Percentiles rank a stretch among this genome's conserved stretches.
Conservation (phyloP, 2,329 filamentous ascomycete genomes). For the Hymenoscyphus salicellus region DNA sequence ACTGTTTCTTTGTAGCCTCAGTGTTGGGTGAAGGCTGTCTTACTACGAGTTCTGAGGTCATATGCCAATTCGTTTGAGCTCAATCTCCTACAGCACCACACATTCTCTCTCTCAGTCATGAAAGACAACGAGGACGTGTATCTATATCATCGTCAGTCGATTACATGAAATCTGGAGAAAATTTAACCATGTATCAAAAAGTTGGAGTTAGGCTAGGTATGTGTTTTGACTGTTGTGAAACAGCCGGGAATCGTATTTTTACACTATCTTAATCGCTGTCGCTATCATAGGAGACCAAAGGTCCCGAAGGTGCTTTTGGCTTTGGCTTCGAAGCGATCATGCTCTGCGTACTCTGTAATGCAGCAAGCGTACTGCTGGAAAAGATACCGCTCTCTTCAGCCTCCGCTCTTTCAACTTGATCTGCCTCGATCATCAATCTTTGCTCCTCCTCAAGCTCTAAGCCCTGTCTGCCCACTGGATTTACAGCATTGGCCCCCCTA, state of each 20-base stretch:
- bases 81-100: too few species aligned
- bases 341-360: conserved; percentile 61
- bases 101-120: too few species aligned
- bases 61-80: too few species aligned
- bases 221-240: background rate
- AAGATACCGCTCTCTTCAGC: conserved; percentile 64
- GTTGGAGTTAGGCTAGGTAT: too few species aligned
- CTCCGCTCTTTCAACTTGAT: conserved; percentile 40
- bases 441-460: conserved; percentile 64
- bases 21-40: too few species aligned
- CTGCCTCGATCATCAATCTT: conserved; percentile 51
- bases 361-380: conserved; percentile 76
- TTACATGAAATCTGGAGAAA: too few species aligned
- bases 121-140: too few species aligned
- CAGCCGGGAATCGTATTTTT: background rate
- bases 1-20: too few species aligned
- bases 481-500: conserved; percentile 66
- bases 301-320: conserved; percentile 58
- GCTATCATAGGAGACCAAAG: conserved; percentile 84
- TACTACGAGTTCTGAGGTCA: too few species aligned
- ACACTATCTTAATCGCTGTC: conserved; percentile 63
- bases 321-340: conserved; percentile 49
- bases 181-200: too few species aligned
- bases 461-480: conserved; percentile 55
- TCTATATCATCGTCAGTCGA: too few species aligned